Evolutionary conservation across 2,329 filamentous ascomycete species (phyloP).

Genomic region (Pseudogymnoascus sp.): DNA sequence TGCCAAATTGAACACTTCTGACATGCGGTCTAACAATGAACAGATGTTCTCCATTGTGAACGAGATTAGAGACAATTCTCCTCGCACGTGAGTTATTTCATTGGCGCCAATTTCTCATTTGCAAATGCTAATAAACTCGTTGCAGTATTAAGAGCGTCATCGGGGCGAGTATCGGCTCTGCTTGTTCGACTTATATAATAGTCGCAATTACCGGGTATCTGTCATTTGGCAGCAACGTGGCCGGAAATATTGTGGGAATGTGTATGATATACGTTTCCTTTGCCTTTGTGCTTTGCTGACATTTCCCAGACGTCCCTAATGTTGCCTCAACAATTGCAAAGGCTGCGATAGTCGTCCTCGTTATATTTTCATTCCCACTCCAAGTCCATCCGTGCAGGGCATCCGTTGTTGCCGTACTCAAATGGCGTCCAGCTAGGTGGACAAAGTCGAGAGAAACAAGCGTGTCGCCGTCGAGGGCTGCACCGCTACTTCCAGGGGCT

Average conservation of each 20-base stretch:
- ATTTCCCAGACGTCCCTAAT: conserved; percentile 41
- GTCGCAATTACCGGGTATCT: conserved; percentile 94
- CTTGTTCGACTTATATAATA: conserved; percentile 79
- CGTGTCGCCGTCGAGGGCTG: conserved; percentile 32
- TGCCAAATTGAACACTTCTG: neutral
- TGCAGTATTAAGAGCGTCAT: conserved; percentile 70
- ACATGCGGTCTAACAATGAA: conserved; percentile 24
- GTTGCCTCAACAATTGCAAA: conserved; percentile 85
- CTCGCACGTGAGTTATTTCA: conserved; percentile 35
- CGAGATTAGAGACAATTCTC: conserved; percentile 80
- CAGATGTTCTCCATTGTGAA: conserved; percentile 99
- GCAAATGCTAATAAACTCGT: conserved; percentile 1
- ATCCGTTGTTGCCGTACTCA: conserved; percentile 88
- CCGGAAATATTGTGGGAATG: conserved; percentile 90
- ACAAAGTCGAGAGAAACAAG: conserved; percentile 29
- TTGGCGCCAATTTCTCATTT: neutral
- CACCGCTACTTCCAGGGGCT: conserved; percentile 35
- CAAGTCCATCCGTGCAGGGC: conserved; percentile 94
- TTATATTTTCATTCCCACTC: conserved; percentile 92
- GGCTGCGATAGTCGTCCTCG: conserved; percentile 88
- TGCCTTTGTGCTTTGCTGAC: neutral
- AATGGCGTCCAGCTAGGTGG: conserved; percentile 65
- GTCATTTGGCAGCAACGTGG: conserved; percentile 83
- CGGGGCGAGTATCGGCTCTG: conserved; percentile 74
- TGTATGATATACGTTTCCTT: conserved; percentile 45